phyloP scores from a whole-genome alignment of 352 stramenopile species.

The Thraustochytrium sp. region DNA sequence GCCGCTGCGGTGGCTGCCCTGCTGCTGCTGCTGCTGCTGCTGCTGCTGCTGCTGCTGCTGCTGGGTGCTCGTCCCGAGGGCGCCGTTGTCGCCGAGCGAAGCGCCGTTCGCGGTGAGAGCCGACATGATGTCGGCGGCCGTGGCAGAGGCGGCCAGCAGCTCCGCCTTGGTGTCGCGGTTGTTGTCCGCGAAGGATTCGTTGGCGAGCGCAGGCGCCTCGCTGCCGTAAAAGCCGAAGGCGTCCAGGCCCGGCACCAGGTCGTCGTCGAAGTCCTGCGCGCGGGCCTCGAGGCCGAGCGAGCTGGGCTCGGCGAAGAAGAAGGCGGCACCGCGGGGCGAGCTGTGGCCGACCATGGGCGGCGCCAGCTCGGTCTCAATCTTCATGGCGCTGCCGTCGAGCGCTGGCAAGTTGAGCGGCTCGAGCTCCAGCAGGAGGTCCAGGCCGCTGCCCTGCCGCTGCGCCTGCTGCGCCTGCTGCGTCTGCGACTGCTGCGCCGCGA shows the following conservation, averaged over 20 bases:
- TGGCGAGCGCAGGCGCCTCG: neutral
- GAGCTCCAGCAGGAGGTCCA: no score
- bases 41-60: neutral
- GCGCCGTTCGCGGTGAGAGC: neutral
- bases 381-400: no score
- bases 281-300: neutral
- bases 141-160: no score
- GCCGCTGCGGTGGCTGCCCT: neutral
- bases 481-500: no score
- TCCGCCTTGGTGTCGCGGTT: neutral
- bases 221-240: neutral
- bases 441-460: no score
- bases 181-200: neutral
- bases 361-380: no score
- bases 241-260: neutral
- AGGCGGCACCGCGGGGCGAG: no score
- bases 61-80: neutral
- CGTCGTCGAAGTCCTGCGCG: neutral
- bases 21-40: neutral
- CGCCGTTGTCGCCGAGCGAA: neutral
- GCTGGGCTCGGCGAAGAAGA: no score
- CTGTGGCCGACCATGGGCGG: no score
- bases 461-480: no score
- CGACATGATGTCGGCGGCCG: neutral
- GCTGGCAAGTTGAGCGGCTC: no score